Evolutionary conservation across 305 asterid species (phyloP), one percentile per base, ranked within the genome.

Genomic region (Ilex paraguariensis): DNA sequence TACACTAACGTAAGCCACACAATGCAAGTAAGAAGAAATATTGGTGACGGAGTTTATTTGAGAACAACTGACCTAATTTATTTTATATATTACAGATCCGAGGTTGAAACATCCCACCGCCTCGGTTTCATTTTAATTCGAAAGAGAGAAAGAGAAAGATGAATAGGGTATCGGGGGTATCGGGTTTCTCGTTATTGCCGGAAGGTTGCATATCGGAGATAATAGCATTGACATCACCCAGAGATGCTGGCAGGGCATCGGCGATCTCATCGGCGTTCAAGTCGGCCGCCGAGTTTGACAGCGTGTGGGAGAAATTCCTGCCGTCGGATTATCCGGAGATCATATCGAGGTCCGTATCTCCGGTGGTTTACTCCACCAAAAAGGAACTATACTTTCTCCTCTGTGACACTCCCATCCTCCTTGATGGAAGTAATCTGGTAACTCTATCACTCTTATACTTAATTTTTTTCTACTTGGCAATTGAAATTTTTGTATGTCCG

Each of bases 271-370:
- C 39, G 28, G 73, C 51, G 0, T 73, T 76, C 76, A 74, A 68
- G 45, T 65, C 73, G 15, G 79, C 77, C 11, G 60, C 74, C 4
- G 73, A 75, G 10, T 80, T 78, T 3, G 82, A 83, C 58, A 8
- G 40, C 49, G 73, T 71, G 9, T 83, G 88, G 86, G 63, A 67
- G 6, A 59, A 60, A 5, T 78, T 83, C 54, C 66, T 80, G 63
- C 86, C 84, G 0, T 49, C 75, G 2, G 78, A 79, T 77, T 57
- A 52, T 66, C 15, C 30, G 32, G 64, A 77, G 30, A 59, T 77
- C 45, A 32, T 63, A 15, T 48, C 73, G 0, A 64, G 31, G 5
- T 65, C 73, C 11, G 56, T 21, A 11, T 49, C 79, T 51, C 57
- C 61, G 0, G 32, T 16, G 44, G 57, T 36, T 15, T 46, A 45